Conservation (phyloP, 768 basidiomycete genomes). For the Brasilioporus rufonigricans region DNA sequence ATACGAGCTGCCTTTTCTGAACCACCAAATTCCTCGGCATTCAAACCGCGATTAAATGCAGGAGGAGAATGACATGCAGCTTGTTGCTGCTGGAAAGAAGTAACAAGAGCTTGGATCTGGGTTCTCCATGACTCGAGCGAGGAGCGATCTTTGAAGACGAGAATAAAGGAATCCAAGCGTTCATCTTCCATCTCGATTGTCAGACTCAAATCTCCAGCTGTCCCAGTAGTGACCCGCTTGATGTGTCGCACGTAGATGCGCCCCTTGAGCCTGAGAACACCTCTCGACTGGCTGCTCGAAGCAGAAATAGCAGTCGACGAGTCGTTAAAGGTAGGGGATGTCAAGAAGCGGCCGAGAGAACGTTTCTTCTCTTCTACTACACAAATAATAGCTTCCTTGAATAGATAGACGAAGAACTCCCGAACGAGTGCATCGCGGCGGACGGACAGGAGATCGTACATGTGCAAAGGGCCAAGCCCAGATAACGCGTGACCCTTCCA, state of each 20-base stretch:
- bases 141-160: constrained; percentile 90
- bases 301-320: constrained; percentile 41
- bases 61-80: constrained; percentile 34
- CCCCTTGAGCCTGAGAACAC: constrained; percentile 88
- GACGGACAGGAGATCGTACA: constrained; percentile 90
- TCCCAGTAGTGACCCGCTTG: constrained; percentile 80
- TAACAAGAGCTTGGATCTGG: constrained; percentile 78
- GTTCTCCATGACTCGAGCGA: constrained; percentile 87
- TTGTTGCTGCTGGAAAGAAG: constrained; percentile 61
- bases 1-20: constrained; percentile 75
- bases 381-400: constrained; percentile 97
- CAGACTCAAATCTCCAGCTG: constrained; percentile 82
- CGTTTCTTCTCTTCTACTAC: constrained; percentile 96
- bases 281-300: constrained; percentile 39
- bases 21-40: constrained; percentile 77
- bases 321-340: constrained; percentile 58
- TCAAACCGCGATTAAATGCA: constrained; percentile 39
- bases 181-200: constrained; percentile 99
- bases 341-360: constrained; percentile 70
- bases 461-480: constrained; percentile 82
- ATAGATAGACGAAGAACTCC: constrained; percentile 95
- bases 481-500: constrained; percentile 95
- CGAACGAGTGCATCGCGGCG: constrained; percentile 86
- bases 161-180: constrained; percentile 87
- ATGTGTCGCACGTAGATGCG: constrained; percentile 96